These are phyloP conservation scores for Creolimax fragrantissima DNA, from an alignment of 78 protist genomes.

Conservation along the genomic window DNA sequence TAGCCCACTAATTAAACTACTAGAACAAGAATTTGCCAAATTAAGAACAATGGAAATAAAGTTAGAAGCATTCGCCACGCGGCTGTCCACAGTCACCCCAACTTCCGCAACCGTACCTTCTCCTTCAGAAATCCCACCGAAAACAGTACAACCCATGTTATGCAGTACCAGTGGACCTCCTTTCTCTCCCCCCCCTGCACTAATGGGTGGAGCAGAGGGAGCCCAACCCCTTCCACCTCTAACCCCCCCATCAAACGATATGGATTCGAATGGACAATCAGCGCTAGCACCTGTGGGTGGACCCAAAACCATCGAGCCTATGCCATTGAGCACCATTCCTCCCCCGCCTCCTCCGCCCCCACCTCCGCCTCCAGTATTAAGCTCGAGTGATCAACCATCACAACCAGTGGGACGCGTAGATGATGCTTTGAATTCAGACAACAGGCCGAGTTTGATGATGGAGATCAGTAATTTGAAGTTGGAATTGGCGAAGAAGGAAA, in stretches of 20 bases:
- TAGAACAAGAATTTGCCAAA: not conserved
- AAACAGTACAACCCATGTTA: not conserved
- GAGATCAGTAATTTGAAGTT: not conserved
- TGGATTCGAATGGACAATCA: too few relatives aligned
- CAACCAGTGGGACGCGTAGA: not conserved
- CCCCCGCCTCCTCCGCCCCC: not conserved
- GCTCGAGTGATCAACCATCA: not conserved
- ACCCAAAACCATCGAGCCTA: too few relatives aligned
- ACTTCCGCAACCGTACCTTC: not conserved
- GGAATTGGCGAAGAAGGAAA: not conserved
- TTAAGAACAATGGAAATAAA: not conserved
- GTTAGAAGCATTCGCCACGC: not conserved
- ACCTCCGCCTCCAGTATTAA: not conserved
- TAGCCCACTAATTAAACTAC: not conserved
- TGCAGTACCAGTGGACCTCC: too few relatives aligned
- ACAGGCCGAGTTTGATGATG: too few relatives aligned
- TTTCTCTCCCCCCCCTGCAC: not conserved
- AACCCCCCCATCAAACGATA: not conserved
- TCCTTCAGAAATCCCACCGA: not conserved
- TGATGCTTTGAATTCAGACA: too few relatives aligned
- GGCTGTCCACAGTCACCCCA: not conserved
- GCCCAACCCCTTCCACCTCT: not conserved
- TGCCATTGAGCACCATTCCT: too few relatives aligned
- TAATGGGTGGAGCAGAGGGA: not conserved
- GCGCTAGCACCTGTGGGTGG: too few relatives aligned